phyloP scores from a whole-genome alignment of 352 stramenopile species.

The Pythium apleroticum region DNA sequence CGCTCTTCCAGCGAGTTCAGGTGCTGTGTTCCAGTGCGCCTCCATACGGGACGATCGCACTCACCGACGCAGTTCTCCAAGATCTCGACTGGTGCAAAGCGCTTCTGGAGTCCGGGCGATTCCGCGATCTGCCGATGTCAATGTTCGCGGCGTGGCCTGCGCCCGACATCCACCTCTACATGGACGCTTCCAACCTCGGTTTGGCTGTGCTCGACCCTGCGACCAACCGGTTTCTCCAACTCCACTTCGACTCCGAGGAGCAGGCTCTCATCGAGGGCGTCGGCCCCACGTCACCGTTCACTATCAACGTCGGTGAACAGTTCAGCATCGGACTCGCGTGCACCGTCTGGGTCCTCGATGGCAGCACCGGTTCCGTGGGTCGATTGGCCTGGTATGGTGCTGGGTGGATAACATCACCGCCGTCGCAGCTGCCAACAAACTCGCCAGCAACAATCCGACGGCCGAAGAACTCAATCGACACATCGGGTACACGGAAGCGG shows the following conservation, averaged over 20 bases:
- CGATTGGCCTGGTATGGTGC: slow-evolving; percentile 19
- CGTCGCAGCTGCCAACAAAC: slow-evolving; percentile 10
- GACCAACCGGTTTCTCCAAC: not conserved
- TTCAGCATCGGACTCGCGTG: slow-evolving; percentile 26
- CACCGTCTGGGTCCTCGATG: slow-evolving; percentile 23
- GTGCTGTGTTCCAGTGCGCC: not conserved
- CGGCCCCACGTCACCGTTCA: not conserved
- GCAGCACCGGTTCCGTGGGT: not conserved
- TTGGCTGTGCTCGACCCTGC: slow-evolving; percentile 13
- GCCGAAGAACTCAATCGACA: slow-evolving; percentile 33
- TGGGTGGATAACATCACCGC: slow-evolving; percentile 29
- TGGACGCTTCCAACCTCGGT: slow-evolving; percentile 10
- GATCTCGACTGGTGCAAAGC: slow-evolving; percentile 5
- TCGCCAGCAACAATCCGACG: slow-evolving; percentile 1
- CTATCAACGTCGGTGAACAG: slow-evolving; percentile 38
- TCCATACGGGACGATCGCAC: not conserved
- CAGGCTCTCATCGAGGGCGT: not conserved
- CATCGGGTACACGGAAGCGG: slow-evolving; percentile 20
- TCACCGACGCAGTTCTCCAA: not conserved
- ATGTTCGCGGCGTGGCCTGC: not conserved
- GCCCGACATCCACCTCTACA: slow-evolving; percentile 16
- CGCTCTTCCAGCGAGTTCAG: slow-evolving; percentile 3
- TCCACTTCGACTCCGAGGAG: not conserved
- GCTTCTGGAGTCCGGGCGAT: not conserved
- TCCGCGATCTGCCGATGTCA: slow-evolving; percentile 1